Evolutionary conservation across 257 asterid species (phyloP), one percentile per base, ranked within the genome.

Genomic region (Parsonsia alboflavescens): DNA sequence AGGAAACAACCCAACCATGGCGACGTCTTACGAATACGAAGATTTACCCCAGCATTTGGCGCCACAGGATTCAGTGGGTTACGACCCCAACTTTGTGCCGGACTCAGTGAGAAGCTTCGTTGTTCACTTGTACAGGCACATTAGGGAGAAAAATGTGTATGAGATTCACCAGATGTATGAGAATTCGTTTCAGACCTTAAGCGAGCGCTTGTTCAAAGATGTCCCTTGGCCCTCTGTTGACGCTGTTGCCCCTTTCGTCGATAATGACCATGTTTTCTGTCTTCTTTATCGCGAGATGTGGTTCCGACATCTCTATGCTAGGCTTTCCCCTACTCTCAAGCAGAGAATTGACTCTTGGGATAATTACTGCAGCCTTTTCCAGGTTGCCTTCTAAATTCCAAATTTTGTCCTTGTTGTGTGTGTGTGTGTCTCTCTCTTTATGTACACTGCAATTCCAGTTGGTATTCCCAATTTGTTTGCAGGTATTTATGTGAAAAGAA

Each of bases 131-230:
- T 95, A 95, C 86, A 84, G 99, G 72, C 90, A 95, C 89, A 95
- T 92, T n/a, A 76, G 98, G 56, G 99, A 95, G 88, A 95, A 95
- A 77, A 95, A 92, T 39, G 99, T 89, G 16, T 95, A 88, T 89
- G 98, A 95, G 89, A 92, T 95, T 79, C 92, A 89, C 83, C 98
- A 90, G 87, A 95, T 90, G 99, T 95, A 92, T 84, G 98, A 92
- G 78, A 81, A 85, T 3, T 89, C 99, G 70, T 92, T 90, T 71
- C 98, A 90, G 77, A 88, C 90, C 82, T 83, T 95, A 76, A 95
- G 98, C 83, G 98, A 95, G 19, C 86, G 98, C 58, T 77, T 95
- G 71, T 95, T 95, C 79, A 95, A 95, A 85, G 97, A 95, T 53
- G 75, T 88, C 7, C 93, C 97, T 2, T 92, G 99, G 98, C 99